Evolutionary conservation across 1,139 yeast species (phyloP), one percentile per base, ranked within the genome.

Genomic region (Geotrichum siamense): DNA sequence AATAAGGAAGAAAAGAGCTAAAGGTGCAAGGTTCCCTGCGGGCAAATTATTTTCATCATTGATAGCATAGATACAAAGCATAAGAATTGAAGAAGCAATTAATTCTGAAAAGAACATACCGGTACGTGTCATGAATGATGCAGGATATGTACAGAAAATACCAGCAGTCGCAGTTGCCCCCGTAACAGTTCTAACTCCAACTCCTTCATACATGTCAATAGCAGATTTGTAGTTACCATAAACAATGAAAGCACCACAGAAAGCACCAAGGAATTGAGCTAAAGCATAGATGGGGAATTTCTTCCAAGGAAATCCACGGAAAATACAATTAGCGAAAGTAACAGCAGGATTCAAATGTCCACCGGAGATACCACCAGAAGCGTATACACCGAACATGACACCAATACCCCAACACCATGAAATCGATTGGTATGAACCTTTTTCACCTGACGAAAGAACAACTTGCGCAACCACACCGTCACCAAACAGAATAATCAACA

Each of bases 401-500:
- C 75, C 77, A 31, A 71, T 63, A 38, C 74, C 78, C 76, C 76
- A 73, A 22, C 70, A 65, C 46, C 71, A 56, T 6, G 71, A 68
- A 45, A 72, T 60, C 19, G 68, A 63, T 39, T 65, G 68, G 45
- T 64, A 67, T 37, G 63, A 60, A 53, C 76, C 76, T 25, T 64
- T 63, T 3, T 53, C 48, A 25, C 62, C 63, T 3, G 50, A 43
- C 3, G 72, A 65, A 10, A 65, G 47, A 30, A 55, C 58, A 33
- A 60, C 65, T 56, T 72, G 76, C 26, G 73, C 71, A 39, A 67
- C 71, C 31, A 68, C 71, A 39, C 75, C 74, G 48, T 67, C 69
- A 51, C 76, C 76, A 39, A 67, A 62, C 44, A 67, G 50, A 20
- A 71, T 62, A 54, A 73, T 54, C 9, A 71, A 56, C 58, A 70